These are phyloP conservation scores for Lactarius indigo DNA, from an alignment of 768 basidiomycete species.

Conservation along the genomic window DNA sequence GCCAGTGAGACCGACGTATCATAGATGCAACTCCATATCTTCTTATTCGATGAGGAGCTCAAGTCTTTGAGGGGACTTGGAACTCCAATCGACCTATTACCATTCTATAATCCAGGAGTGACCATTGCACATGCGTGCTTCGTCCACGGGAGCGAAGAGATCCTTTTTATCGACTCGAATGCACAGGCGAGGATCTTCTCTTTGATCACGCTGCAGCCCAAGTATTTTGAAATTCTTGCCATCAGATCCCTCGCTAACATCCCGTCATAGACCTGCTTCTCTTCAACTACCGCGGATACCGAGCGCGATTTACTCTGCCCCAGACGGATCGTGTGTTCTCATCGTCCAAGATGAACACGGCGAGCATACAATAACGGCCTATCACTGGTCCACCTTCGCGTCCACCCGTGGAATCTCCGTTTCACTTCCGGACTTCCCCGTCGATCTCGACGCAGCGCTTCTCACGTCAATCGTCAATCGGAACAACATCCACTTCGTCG, in stretches of 20 bases:
- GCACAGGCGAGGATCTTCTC: conserved; percentile 50
- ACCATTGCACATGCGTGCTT: conserved; percentile 41
- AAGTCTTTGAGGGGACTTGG: conserved; percentile 42
- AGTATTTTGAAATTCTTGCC: conserved; percentile 33
- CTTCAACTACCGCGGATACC: conserved; percentile 40
- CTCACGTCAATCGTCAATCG: conserved; percentile 47
- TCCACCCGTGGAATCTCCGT: conserved; percentile 43
- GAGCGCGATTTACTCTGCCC: conserved; percentile 41
- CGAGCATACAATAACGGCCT: conserved; percentile 34
- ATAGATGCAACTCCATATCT: conserved; percentile 42
- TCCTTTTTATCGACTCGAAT: conserved; percentile 46
- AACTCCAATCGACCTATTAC: conserved; percentile 38
- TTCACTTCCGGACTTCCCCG: conserved; percentile 30
- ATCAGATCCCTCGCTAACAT: not conserved
- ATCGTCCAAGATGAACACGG: conserved; percentile 29
- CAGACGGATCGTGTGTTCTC: conserved; percentile 55
- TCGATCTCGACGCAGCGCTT: conserved; percentile 26
- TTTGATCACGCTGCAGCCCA: conserved; percentile 48
- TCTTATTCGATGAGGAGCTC: conserved; percentile 45
- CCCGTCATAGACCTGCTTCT: conserved; percentile 40
- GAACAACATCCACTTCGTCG: conserved; percentile 41
- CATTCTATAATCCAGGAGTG: conserved; percentile 39
- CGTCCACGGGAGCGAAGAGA: conserved; percentile 49
- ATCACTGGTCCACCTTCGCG: conserved; percentile 58
- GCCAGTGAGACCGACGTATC: not conserved